Evolutionary conservation across 305 asterid genomes (phyloP).

Genomic region (Stenogyne calaminthoides): DNA sequence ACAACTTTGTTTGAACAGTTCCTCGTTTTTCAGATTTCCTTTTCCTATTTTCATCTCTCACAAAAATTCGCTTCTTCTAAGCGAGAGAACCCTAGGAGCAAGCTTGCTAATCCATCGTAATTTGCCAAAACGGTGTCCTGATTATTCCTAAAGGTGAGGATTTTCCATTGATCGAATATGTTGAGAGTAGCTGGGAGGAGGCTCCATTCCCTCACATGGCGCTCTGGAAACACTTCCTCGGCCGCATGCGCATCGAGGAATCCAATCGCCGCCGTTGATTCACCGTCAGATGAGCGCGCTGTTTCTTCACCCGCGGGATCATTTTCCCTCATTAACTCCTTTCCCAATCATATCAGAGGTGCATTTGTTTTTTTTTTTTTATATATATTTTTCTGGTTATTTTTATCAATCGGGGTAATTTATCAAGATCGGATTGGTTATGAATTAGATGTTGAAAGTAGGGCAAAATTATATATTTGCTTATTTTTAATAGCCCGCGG

Average conservation of each 20-base stretch:
- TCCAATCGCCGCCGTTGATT: conserved; percentile 36
- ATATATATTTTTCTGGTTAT: neutral
- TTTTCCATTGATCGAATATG: conserved; percentile 40
- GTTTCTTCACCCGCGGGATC: conserved; percentile 28
- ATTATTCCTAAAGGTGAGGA: neutral
- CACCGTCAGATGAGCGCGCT: conserved; percentile 33
- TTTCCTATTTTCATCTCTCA: neutral
- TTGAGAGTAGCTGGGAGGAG: conserved; percentile 66
- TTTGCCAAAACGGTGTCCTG: neutral
- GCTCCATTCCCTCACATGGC: conserved; percentile 51
- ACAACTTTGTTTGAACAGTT: neutral
- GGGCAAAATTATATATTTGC: neutral
- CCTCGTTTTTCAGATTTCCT: neutral
- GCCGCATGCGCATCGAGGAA: conserved; percentile 41
- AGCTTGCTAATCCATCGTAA: conserved; percentile 27
- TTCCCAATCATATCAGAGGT: conserved; percentile 44
- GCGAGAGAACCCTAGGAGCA: conserved; percentile 34
- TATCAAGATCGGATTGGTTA: neutral
- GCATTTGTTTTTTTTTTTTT: neutral
- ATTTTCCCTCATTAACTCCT: conserved; percentile 15
- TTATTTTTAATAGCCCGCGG: neutral
- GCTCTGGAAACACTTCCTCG: conserved; percentile 40
- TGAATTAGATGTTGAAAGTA: neutral
- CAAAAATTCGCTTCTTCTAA: conserved; percentile 10
- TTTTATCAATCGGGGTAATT: neutral